phyloP scores from a whole-genome alignment of 208 protist species.

The Leishmania lainsoni region DNA sequence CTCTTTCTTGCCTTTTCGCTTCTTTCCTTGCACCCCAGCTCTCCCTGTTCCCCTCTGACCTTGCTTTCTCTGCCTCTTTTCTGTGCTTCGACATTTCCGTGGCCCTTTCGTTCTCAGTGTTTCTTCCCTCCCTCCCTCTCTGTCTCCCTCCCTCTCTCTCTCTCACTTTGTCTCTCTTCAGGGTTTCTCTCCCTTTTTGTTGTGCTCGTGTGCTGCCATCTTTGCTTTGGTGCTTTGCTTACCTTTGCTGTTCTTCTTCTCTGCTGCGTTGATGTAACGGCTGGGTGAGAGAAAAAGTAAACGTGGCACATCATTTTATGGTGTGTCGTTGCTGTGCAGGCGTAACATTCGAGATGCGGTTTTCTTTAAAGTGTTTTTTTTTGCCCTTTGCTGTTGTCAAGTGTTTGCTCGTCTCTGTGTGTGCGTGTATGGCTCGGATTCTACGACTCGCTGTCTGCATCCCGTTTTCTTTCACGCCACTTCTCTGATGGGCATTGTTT shows the following conservation, averaged over 20 bases:
- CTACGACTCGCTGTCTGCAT: not conserved
- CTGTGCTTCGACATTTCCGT: not conserved
- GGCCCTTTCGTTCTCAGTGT: not conserved
- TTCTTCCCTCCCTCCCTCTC: not conserved
- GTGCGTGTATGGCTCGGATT: not conserved
- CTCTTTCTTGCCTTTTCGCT: not conserved
- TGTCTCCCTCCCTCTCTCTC: not conserved
- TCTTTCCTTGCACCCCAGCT: not conserved
- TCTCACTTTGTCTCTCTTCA: not conserved
- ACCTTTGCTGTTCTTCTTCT: not conserved
- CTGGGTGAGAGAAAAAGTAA: not conserved
- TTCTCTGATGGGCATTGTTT: not conserved
- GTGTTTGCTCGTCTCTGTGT: not conserved
- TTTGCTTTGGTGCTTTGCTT: not conserved
- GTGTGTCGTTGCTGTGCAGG: not conserved
- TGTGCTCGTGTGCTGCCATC: not conserved
- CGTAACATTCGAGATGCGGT: not conserved
- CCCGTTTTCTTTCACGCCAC: slow-evolving; percentile 2
- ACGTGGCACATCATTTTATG: not conserved
- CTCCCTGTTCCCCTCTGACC: not conserved
- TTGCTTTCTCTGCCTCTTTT: not conserved
- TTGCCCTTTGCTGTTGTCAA: not conserved
- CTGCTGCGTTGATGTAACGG: not conserved
- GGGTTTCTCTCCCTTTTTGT: not conserved
- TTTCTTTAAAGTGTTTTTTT: not conserved